Percentiles rank a stretch among this genome's conserved stretches.
These are phyloP conservation scores for Leavenworthia alabamica DNA, from an alignment of 345 rosid species.

Conservation along the genomic window DNA sequence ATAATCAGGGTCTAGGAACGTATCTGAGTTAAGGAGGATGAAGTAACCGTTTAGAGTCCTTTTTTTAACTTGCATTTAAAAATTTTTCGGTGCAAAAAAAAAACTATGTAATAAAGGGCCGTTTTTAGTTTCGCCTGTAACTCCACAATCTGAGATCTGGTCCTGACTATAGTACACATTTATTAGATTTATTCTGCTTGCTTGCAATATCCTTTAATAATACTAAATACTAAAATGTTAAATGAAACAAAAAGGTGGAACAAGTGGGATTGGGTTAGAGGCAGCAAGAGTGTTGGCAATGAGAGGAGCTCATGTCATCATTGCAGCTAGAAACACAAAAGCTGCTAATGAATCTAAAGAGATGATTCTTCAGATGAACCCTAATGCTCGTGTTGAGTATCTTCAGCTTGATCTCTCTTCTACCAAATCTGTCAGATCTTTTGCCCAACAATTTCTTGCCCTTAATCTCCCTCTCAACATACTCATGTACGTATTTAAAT, in stretches of 20 bases:
- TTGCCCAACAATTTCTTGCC: constrained; percentile 42
- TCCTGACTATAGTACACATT: too few relatives aligned
- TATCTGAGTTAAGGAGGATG: too few relatives aligned
- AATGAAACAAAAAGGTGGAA: constrained; percentile 55
- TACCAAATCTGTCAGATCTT: constrained; percentile 44
- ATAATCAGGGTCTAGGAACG: too few relatives aligned
- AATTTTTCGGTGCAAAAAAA: too few relatives aligned
- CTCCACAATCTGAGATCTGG: too few relatives aligned
- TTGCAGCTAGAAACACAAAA: constrained; percentile 71
- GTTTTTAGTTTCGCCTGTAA: too few relatives aligned
- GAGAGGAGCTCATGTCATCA: constrained; percentile 60
- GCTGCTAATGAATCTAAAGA: constrained; percentile 63
- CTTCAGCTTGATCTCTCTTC: constrained; percentile 60
- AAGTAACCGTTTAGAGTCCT: too few relatives aligned
- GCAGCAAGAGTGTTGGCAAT: constrained; percentile 74
- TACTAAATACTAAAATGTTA: background rate
- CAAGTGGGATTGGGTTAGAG: constrained; percentile 88
- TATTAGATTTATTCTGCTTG: background rate
- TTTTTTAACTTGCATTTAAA: too few relatives aligned
- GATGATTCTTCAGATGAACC: constrained; percentile 34
- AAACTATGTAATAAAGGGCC: too few relatives aligned
- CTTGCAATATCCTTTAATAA: background rate
- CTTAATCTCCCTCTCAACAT: constrained; percentile 66
- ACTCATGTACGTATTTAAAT: constrained; percentile 43
- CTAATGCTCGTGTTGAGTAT: constrained; percentile 44